These are phyloP conservation scores for Aphanocladium album DNA, from an alignment of 2,329 filamentous ascomycete genomes.

Conservation along the genomic window DNA sequence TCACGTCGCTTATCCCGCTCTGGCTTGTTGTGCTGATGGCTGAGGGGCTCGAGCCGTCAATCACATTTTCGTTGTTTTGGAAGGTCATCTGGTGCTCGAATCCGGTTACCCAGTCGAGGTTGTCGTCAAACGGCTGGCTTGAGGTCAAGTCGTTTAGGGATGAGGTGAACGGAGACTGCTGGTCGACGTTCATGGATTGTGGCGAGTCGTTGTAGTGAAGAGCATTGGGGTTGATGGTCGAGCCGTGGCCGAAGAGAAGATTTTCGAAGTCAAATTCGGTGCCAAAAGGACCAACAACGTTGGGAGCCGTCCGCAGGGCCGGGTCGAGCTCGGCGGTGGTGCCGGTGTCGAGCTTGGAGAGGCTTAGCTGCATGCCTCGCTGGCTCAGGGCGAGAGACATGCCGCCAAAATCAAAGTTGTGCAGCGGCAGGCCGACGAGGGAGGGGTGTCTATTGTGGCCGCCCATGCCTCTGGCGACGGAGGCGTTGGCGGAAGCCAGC, in stretches of 20 bases:
- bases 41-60: constrained; percentile 92
- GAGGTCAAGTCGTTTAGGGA: constrained; percentile 54
- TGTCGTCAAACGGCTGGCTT: constrained; percentile 64
- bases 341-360: constrained; percentile 81
- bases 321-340: constrained; percentile 59
- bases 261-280: constrained; percentile 64
- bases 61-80: constrained; percentile 67
- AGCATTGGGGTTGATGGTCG: constrained; percentile 65
- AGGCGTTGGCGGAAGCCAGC: constrained; percentile 55
- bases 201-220: constrained; percentile 82
- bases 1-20: constrained; percentile 83
- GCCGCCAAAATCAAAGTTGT: constrained; percentile 58
- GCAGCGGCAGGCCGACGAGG: constrained; percentile 60
- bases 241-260: constrained; percentile 62
- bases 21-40: constrained; percentile 94
- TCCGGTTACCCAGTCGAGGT: constrained; percentile 75
- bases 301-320: constrained; percentile 74
- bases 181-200: constrained; percentile 58
- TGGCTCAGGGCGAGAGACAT: constrained; percentile 67
- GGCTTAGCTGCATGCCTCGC: constrained; percentile 59
- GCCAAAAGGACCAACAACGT: constrained; percentile 56
- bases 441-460: constrained; percentile 70
- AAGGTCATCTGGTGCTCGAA: constrained; percentile 75
- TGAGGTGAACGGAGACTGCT: constrained; percentile 55
- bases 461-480: constrained; percentile 44